These are phyloP conservation scores for Haplosporangium sp. DNA, from an alignment of 371 early-diverging fungal genomes.

Conservation along the genomic window DNA sequence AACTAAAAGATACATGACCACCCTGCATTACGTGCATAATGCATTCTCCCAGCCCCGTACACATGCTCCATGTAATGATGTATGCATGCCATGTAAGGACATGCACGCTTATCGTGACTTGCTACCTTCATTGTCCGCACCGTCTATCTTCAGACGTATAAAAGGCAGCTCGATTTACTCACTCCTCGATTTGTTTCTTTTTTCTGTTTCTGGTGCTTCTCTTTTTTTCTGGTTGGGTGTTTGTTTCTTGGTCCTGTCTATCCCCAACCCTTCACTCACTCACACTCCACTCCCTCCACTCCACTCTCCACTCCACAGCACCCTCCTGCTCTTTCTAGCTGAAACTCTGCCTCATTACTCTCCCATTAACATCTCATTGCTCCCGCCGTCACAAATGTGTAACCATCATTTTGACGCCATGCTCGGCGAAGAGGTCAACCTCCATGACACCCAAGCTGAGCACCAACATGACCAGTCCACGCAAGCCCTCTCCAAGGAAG, in stretches of 20 bases:
- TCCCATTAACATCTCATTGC: neutral
- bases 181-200: constrained; percentile 13
- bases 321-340: neutral
- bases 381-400: constrained; percentile 25
- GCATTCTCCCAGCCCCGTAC: neutral
- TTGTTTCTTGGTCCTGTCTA: constrained; percentile 6
- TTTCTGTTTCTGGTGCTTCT: constrained; percentile 15
- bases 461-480: constrained; percentile 11
- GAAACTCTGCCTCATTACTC: constrained; percentile 12
- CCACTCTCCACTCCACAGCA: neutral
- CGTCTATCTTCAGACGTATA: constrained; percentile 10
- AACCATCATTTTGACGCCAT: constrained; percentile 46
- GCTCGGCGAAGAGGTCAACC: constrained; percentile 22
- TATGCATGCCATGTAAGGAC: no score
- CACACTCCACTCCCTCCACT: neutral
- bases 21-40: neutral
- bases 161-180: constrained; percentile 13
- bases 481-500: constrained; percentile 25
- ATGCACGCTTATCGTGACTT: neutral
- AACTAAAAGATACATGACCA: neutral
- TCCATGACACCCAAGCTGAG: constrained; percentile 11
- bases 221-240: constrained; percentile 18
- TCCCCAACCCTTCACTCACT: constrained; percentile 13
- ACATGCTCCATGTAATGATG: neutral
- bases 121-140: neutral